Evolutionary conservation across 495 filamentous ascomycete species (phyloP).

Genomic region (Annulohypoxylon bovei): DNA sequence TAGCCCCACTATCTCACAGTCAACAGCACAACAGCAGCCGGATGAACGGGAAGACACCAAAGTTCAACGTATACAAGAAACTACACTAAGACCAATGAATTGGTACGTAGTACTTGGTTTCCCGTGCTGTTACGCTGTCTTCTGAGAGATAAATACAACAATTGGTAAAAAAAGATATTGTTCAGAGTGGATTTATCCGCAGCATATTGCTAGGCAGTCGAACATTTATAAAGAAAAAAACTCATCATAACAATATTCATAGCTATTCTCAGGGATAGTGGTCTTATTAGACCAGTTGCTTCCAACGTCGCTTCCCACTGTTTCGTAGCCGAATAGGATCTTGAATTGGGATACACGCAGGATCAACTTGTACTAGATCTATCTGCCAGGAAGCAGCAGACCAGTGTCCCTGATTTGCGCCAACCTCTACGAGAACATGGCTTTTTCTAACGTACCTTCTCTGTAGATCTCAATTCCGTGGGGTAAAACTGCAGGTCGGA

Average conservation of each 20-base stretch:
- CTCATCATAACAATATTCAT: constrained; percentile 43
- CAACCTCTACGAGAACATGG: constrained; percentile 4
- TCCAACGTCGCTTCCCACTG: background rate
- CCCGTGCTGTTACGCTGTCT: constrained; percentile 10
- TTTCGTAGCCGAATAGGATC: constrained; percentile 4
- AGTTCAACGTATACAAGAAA: background rate
- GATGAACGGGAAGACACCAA: background rate
- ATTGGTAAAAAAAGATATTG: constrained; percentile 13
- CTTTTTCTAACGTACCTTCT: constrained; percentile 25
- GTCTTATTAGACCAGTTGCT: constrained; percentile 12
- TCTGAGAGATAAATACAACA: constrained; percentile 11
- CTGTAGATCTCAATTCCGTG: constrained; percentile 3
- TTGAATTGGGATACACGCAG: background rate
- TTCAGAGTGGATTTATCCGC: constrained; percentile 47
- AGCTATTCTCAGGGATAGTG: constrained; percentile 1
- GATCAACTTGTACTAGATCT: constrained; percentile 8
- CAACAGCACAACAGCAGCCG: constrained; percentile 21
- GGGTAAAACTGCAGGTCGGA: background rate
- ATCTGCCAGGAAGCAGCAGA: constrained; percentile 10
- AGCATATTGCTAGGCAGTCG: constrained; percentile 47
- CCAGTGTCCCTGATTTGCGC: constrained; percentile 5
- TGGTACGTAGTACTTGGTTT: background rate
- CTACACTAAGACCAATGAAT: background rate
- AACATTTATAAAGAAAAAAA: constrained; percentile 45
- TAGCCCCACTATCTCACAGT: constrained; percentile 2